Evolutionary conservation across 2,329 filamentous ascomycete genomes (phyloP), one percentile per base, ranked within the genome.

Genomic region (Torrubiellomyces zombiae): DNA sequence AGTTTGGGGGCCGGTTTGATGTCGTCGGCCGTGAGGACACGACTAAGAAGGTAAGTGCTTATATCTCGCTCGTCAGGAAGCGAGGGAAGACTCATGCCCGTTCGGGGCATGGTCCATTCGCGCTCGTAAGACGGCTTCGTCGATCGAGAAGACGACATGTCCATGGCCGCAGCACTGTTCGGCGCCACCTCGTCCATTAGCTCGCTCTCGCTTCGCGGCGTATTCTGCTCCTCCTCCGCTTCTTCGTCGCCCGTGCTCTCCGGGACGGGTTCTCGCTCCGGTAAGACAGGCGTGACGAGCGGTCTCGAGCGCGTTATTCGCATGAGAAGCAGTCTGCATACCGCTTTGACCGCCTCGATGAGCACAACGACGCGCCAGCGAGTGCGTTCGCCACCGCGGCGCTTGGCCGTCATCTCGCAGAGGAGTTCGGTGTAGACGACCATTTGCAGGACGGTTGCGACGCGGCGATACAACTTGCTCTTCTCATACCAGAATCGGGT

Each of bases 401-500:
- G 67, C 52, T 92, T 91, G 15, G 85, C 85, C 15, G 78, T 70
- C 89, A 98, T 98, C 49, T 98, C 89, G 67, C 86, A 89, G n/a
- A 98, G 56, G 16, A 98, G 60, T 53, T 98, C 82, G 0, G 85
- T 93, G 45, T 95, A 95, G 38, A 89, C 79, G 14, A 94, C 78
- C 54, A 92, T 77, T 46, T 92, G 82, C 24, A 98, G 58, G 4
- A 83, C 58, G 35, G 85, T 64, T 20, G 86, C 85, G 27, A 91
- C 70, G 30, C 79, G 69, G 30, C 75, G 70, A 50, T 98, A 98
- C 7, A 81, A 60, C 4, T 64, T 58, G 40, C 63, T 71, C 38
- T 63, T 65, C 28, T 60, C 50, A 6, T 66, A 59, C 73, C 73
- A 78, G 48, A 70, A 72, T 28, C 64, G 63, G 8, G 73, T 78